A percentile compares a stretch with the other conserved stretches of the same genome.
Conservation (phyloP, 2,329 filamentous ascomycete species). For the Colletotrichum simmondsii region DNA sequence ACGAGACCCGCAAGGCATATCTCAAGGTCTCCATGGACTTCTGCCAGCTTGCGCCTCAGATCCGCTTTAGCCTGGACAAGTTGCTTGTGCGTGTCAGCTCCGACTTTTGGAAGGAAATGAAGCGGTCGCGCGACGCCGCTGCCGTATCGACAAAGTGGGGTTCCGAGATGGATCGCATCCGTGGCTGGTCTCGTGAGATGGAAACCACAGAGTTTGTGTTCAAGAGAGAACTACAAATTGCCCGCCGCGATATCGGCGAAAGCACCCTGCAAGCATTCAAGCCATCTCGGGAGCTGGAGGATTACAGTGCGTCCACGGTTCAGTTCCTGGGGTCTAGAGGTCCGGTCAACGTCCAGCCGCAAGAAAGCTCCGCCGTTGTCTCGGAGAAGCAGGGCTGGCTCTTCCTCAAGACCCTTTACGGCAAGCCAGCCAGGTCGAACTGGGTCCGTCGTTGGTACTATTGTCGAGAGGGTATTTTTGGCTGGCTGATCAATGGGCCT, state of each 20-base stretch:
- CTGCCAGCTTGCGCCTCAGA: slow-evolving; percentile 85
- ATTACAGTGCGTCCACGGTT: slow-evolving; percentile 90
- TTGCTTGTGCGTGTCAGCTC: slow-evolving; percentile 85
- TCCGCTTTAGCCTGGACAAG: slow-evolving; percentile 86
- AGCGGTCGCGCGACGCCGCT: slow-evolving; percentile 73
- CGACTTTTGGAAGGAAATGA: slow-evolving; percentile 91
- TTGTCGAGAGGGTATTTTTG: slow-evolving; percentile 94
- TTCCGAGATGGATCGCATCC: slow-evolving; percentile 88
- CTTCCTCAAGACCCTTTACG: slow-evolving; percentile 82
- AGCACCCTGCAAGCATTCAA: slow-evolving; percentile 75
- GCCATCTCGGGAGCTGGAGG: slow-evolving; percentile 91
- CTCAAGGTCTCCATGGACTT: slow-evolving; percentile 94
- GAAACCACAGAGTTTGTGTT: slow-evolving; percentile 88
- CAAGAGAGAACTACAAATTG: slow-evolving; percentile 81
- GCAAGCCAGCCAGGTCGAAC: slow-evolving; percentile 88
- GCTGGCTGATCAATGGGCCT: slow-evolving; percentile 86
- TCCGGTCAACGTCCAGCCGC: slow-evolving; percentile 71
- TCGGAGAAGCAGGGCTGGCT: slow-evolving; percentile 96
- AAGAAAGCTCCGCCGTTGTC: slow-evolving; percentile 60
- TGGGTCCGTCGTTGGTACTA: slow-evolving; percentile 97
- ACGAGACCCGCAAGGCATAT: slow-evolving; percentile 91
- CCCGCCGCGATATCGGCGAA: slow-evolving; percentile 85
- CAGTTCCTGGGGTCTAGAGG: slow-evolving; percentile 82
- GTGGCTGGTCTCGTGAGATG: slow-evolving; percentile 95
- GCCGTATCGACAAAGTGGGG: slow-evolving; percentile 74